These are phyloP conservation scores for Globisporangium camurandrum DNA, from an alignment of 352 stramenopile species.

Conservation along the genomic window DNA sequence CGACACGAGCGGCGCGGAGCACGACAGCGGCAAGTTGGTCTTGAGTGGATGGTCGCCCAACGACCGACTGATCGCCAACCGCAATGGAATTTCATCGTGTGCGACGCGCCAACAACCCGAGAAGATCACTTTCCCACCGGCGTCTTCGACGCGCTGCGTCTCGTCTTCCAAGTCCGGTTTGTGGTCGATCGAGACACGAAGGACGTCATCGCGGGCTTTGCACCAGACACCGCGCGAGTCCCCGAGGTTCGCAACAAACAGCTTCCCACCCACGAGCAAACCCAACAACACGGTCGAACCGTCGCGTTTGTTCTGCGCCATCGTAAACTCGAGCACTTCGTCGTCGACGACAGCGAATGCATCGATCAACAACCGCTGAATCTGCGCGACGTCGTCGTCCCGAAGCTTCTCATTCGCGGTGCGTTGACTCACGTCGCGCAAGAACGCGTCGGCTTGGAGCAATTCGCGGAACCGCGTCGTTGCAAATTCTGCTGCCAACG, in stretches of 20 bases:
- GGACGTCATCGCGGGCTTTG: slow-evolving; percentile 26
- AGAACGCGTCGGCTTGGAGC: slow-evolving; percentile 33
- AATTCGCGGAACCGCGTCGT: slow-evolving; percentile 51
- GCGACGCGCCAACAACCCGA: slow-evolving; percentile 81
- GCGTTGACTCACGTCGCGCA: slow-evolving; percentile 40
- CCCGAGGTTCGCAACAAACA: slow-evolving; percentile 76
- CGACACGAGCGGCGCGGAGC: slow-evolving; percentile 57
- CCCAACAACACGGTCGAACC: slow-evolving; percentile 70
- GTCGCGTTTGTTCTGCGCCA: slow-evolving; percentile 61
- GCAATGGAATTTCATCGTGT: slow-evolving; percentile 59
- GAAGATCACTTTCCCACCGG: slow-evolving; percentile 71
- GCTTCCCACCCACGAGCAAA: slow-evolving; percentile 54
- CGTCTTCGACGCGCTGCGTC: slow-evolving; percentile 45
- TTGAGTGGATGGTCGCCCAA: slow-evolving; percentile 78
- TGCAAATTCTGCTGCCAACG: slow-evolving; percentile 58
- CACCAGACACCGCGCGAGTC: slow-evolving; percentile 61
- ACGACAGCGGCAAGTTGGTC: slow-evolving; percentile 47
- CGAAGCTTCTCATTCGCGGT: slow-evolving; percentile 21
- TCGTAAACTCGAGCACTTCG: slow-evolving; percentile 65
- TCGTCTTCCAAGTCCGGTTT: slow-evolving; percentile 66
- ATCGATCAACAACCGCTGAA: slow-evolving; percentile 43
- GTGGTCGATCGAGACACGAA: slow-evolving; percentile 71
- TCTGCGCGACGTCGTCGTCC: slow-evolving; percentile 36
- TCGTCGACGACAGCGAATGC: slow-evolving; percentile 56
- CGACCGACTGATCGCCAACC: slow-evolving; percentile 69